Base-by-base conservation (phyloP, 2,329 filamentous ascomycete species). In the Alternaria sp. region DNA sequence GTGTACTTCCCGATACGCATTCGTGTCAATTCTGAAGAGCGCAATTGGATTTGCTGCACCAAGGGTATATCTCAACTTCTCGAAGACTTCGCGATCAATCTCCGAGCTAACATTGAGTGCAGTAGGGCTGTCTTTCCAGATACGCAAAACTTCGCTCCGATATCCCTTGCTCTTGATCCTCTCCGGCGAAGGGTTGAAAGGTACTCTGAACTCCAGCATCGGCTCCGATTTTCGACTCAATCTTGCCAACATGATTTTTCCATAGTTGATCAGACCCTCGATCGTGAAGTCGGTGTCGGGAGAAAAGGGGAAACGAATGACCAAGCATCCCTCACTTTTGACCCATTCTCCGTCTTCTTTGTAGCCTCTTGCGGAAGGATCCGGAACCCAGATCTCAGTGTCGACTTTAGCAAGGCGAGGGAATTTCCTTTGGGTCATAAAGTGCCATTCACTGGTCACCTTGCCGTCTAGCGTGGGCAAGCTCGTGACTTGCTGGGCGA, bases 361-460 rank as follows among this genome's bases (percentile, higher is more conserved):
- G 65, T 88, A 86, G 2, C 84, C 82, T 61, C 83, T 82, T 33
- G 86, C 84, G 66, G 84, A 82, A 51, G 85, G 81, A 78, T 93
- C 90, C 0, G 91, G 91, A 25, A 90, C 79, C 90, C 90, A 94
- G n/a, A 90, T 80, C 69, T 89, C 84, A 0, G 87, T 85, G 61
- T 83, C 85, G 55, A 97, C 85, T 50, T 89, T 89, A 8, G 92
- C 90, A 55, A 98, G 84, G 45, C 85, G 86, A 2, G 93, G 89
- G 68, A 89, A 89, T 68, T 91, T 86, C 60, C 91, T 83, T 75
- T 89, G 87, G 0, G 92, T 93, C 76, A 93, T 83, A 75, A 92
- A 90, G 14, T 89, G 85, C 92, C 92, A 96, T 58, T 77, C 72
- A 61, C 77, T 78, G 4, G 68, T 67, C 33, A 79, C 76, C 26